Evolutionary conservation across 257 asterid species (phyloP), one percentile per base, ranked within the genome.

Genomic region (Jaltomata sinuosa): DNA sequence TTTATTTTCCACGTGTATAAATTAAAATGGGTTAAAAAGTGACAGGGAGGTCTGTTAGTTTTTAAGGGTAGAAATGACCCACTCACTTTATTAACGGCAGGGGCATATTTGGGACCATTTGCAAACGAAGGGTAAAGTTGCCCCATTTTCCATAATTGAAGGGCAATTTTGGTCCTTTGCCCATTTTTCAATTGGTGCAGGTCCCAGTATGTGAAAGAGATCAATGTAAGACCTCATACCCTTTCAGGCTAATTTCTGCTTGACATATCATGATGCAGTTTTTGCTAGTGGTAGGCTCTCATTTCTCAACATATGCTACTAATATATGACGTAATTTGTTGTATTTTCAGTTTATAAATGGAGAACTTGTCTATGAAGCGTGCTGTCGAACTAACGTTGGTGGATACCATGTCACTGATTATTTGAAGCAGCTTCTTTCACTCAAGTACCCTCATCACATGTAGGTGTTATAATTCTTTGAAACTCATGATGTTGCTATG

Each of bases 371-470:
- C 79, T 97, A 90, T 81, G 98, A 93, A 88, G 99, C 97, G 49
- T 90, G 95, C 88, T 92, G 97, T 92, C 94, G 99, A 84, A 92
- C 97, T 84, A 97, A 97, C 87, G 91, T 94, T 87, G 99, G 99
- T 88, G 99, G 99, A 89, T 97, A 93, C 89, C 97, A 97, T 81
- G 89, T 97, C 83, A 93, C 99, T 64, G 97, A 97, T 90, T 95
- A 94, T 91, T 87, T 97, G 84, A 97, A 97, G 91, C 98, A 97
- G 91, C 99, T 97, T 88, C 91, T 97, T 79, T 94, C 99, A n/a
- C 99, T 97, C 80, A 97, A 95, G 86, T 91, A 93, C 89, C 98
- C 99, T 81, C 98, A 97, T 90, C 98, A 97, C 87, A 91, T 94
- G 99, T 95, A 90, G 92, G 96, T 87, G 38, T 65, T 88, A 68